These are phyloP conservation scores for Bipolaris sorokiniana DNA, from an alignment of 2,329 filamentous ascomycete genomes.

Conservation along the genomic window DNA sequence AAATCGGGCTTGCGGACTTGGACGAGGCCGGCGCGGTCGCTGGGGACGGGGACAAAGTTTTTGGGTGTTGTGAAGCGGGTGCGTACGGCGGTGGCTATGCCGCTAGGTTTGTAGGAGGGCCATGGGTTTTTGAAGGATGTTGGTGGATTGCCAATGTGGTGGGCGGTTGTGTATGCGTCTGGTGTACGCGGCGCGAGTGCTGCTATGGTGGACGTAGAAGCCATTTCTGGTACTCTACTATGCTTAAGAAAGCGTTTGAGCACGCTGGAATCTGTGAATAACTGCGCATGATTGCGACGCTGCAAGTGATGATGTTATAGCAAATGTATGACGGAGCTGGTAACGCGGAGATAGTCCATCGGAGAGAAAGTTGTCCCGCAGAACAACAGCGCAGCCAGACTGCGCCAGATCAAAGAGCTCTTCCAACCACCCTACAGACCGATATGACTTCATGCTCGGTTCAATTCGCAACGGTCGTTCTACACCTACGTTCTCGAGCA, in stretches of 20 bases:
- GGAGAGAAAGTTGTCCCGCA: constrained; percentile 9
- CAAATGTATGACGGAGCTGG: not conserved
- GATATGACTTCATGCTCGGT: not conserved
- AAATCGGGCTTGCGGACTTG: constrained; percentile 52
- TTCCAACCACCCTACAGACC: not conserved
- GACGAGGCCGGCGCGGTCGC: constrained; percentile 51
- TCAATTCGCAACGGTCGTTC: not conserved
- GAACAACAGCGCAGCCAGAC: too few species aligned
- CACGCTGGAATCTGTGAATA: not conserved
- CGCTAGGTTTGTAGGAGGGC: constrained; percentile 50
- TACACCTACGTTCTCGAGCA: not conserved
- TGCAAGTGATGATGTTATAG: constrained; percentile 20
- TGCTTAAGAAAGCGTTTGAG: constrained; percentile 21
- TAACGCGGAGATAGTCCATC: constrained; percentile 19
- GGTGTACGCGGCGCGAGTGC: constrained; percentile 29
- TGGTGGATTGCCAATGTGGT: constrained; percentile 54
- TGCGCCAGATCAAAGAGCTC: too few species aligned
- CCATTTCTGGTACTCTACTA: constrained; percentile 19
- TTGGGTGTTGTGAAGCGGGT: constrained; percentile 49
- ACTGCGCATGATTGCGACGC: constrained; percentile 11
- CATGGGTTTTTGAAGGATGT: constrained; percentile 58
- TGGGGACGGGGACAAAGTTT: constrained; percentile 56
- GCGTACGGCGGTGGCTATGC: constrained; percentile 39
- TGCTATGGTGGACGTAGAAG: constrained; percentile 19
- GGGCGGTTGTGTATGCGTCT: constrained; percentile 36